Percentiles rank a stretch among this genome's conserved stretches.
phyloP scores from a whole-genome alignment of 768 basidiomycete species.

The Mycena polygramma region DNA sequence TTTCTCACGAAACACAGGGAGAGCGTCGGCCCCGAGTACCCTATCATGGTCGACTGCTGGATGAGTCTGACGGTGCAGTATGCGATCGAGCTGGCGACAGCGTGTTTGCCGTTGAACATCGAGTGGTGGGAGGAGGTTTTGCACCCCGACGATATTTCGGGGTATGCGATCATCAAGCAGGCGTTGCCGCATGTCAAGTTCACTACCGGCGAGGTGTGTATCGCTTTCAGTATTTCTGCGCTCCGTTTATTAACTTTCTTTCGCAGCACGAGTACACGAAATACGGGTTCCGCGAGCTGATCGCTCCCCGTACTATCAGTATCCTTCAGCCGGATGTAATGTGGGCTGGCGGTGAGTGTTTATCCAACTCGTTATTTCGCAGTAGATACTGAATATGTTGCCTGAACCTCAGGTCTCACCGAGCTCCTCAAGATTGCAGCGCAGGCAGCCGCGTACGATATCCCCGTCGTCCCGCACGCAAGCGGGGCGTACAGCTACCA shows the following conservation, averaged over 20 bases:
- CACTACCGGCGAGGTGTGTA: conserved; percentile 46
- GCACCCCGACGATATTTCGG: conserved; percentile 47
- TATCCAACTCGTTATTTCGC: not conserved
- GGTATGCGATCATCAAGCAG: conserved; percentile 45
- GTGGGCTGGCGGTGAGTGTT: conserved; percentile 43
- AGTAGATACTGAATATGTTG: not conserved
- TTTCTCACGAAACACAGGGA: conserved; percentile 46
- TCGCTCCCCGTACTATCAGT: conserved; percentile 46
- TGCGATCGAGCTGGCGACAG: conserved; percentile 48
- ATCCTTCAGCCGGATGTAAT: conserved; percentile 49
- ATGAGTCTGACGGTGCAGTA: conserved; percentile 49
- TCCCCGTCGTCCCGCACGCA: conserved; percentile 62
- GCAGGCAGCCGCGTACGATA: conserved; percentile 59
- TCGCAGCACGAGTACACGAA: conserved; percentile 47
- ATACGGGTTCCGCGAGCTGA: conserved; percentile 49
- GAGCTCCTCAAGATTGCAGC: conserved; percentile 50
- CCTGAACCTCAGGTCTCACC: conserved; percentile 38
- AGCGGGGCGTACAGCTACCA: conserved; percentile 62
- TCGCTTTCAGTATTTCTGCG: not conserved
- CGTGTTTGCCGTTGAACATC: conserved; percentile 45
- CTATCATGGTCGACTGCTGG: conserved; percentile 47
- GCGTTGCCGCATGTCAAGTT: conserved; percentile 48
- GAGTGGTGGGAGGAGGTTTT: conserved; percentile 50
- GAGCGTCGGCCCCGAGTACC: conserved; percentile 46
- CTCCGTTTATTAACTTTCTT: not conserved